Conservation (phyloP, 2,329 filamentous ascomycete species). For the Apiospora pterosperma region DNA sequence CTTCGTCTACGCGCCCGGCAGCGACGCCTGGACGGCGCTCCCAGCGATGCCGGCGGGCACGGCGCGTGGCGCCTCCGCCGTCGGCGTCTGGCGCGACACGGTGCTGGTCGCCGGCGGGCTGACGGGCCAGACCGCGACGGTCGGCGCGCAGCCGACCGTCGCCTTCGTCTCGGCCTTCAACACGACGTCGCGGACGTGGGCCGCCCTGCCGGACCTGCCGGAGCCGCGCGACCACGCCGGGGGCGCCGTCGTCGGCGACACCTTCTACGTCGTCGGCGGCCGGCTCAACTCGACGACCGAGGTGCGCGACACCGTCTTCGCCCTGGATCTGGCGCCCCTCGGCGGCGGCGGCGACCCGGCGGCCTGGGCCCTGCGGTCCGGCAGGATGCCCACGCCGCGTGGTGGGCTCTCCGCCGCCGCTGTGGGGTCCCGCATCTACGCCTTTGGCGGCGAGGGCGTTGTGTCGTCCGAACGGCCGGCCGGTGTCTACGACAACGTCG, state of each 20-base stretch:
- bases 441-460: slow-evolving; percentile 2
- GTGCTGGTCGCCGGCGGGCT: slow-evolving; percentile 38
- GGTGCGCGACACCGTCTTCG: slow-evolving; percentile 6
- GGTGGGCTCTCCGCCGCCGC: background rate
- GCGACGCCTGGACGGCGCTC: slow-evolving; percentile 25
- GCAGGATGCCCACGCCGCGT: slow-evolving; percentile 4
- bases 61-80: slow-evolving; percentile 27
- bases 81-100: slow-evolving; percentile 25
- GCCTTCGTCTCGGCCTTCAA: slow-evolving; percentile 29
- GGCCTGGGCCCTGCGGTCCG: background rate
- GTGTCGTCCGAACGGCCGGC: background rate
- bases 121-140: slow-evolving; percentile 15
- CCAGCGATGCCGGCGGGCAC: slow-evolving; percentile 21
- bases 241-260: slow-evolving; percentile 24
- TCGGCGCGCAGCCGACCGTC: slow-evolving; percentile 22
- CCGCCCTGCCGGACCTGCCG: slow-evolving; percentile 27
- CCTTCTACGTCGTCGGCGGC: slow-evolving; percentile 35
- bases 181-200: slow-evolving; percentile 22
- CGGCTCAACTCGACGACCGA: slow-evolving; percentile 26
- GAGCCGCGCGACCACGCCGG: slow-evolving; percentile 32
- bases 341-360: background rate
- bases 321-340: background rate
- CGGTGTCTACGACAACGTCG: slow-evolving; percentile 26
- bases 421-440: background rate
- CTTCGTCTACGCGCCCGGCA: slow-evolving; percentile 24